Evolutionary conservation across 768 basidiomycete species (phyloP), one percentile per base, ranked within the genome.

Genomic region (Candolleomyces eurysporus): DNA sequence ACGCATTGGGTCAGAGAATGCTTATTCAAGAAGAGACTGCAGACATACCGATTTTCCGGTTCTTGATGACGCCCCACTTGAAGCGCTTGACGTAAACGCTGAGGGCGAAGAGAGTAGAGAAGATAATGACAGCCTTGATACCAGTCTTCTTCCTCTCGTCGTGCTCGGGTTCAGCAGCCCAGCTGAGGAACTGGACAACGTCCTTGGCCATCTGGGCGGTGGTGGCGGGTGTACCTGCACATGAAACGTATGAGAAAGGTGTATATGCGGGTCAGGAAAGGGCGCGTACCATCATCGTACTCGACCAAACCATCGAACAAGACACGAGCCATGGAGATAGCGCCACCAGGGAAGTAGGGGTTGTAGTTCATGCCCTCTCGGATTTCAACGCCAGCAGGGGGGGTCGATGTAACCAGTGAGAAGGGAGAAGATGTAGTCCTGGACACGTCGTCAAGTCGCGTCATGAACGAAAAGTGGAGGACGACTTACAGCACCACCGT

Each of bases 151-250:
- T 98, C 73, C 97, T 84, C 73, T 96, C 91, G 71, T 99, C 97
- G 69, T 96, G 92, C 74, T 99, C 97, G 32, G 97, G 97, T 74
- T 99, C 97, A 60, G 97, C 86, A 17, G 96, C 93, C 96, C 96
- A 98, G 78, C 87, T 87, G 54, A 98, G 78, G 89, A 98, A 98
- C 2, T 91, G 93, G 50, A 86, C 85, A 58, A 99, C 95, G 71
- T 99, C 97, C 83, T 98, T 99, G 67, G 97, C 96, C 96, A 99
- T 96, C 75, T 99, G 97, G 5, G 94, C 92, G 6, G 94, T 89
- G 52, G 97, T 99, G 13, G 96, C 93, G 14, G 97, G 95, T 4
- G 97, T 98, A 53, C 91, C 92, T 94, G 57, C 51, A 46, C 50
- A 17, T 48, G 32, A 26, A 62, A 21, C 56, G 64, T 6, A 63